These are phyloP conservation scores for Hypoxylon intermedium DNA, from an alignment of 495 filamentous ascomycete species.

Conservation along the genomic window DNA sequence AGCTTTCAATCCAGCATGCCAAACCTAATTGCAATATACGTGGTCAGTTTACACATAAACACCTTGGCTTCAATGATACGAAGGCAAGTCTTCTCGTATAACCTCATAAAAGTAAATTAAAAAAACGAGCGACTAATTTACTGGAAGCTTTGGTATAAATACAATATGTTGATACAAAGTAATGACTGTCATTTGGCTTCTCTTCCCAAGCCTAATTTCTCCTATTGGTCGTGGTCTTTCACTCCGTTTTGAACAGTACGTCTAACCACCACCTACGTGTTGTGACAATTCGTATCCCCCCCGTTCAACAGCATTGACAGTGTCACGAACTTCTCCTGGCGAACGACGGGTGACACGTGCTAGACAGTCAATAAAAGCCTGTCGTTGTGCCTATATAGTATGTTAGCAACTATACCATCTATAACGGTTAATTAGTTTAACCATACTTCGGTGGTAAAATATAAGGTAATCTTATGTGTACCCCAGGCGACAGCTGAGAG, in stretches of 20 bases:
- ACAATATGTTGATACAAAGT: background rate
- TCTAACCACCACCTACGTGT: background rate
- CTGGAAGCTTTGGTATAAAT: background rate
- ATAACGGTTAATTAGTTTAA: background rate
- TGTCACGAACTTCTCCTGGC: background rate
- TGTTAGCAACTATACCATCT: background rate
- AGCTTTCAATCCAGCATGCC: too few relatives aligned
- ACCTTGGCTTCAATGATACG: background rate
- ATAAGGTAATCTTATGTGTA: background rate
- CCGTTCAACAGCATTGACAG: background rate
- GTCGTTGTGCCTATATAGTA: background rate
- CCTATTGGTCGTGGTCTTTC: background rate
- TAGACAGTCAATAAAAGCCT: background rate
- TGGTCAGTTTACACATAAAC: too few relatives aligned
- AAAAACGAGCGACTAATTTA: background rate
- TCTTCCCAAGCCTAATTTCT: background rate
- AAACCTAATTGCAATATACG: too few relatives aligned
- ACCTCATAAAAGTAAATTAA: background rate
- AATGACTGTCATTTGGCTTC: background rate
- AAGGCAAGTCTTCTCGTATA: background rate
- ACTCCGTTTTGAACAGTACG: background rate
- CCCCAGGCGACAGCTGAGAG: background rate
- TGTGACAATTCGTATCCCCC: background rate
- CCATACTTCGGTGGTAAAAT: background rate
- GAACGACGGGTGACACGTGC: background rate